Evolutionary conservation across 192 early-diverging fungal genomes (phyloP), one percentile per base, ranked within the genome.

Genomic region (Umbelopsis ramanniana): DNA sequence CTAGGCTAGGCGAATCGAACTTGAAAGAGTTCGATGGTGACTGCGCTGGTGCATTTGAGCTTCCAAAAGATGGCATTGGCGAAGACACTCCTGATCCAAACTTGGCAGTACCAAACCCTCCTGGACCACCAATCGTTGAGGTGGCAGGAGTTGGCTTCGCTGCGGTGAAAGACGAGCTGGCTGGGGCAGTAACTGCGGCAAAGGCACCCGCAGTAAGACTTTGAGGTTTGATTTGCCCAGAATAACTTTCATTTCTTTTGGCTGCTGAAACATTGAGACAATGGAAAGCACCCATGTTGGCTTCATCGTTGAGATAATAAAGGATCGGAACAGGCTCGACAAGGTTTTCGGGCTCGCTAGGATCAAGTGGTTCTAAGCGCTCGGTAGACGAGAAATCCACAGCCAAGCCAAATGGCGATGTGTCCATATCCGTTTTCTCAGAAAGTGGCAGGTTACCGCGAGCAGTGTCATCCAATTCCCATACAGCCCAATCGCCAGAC

Each of bases 371-470:
- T 15, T 84, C 81, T 22, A 94, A 57, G 6, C 70, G 70, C 10
- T 84, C 84, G n/a, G 77, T 82, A 33, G 83, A 79, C 23, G 92
- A 88, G 66, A 90, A 88, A 81, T 97, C 95, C 47, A 95, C 29
- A 12, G 87, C 93, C 52, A 91, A 68, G 4, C 95, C 95, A 0
- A 95, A 54, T 6, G 91, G 86, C 38, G 77, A 81, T 6, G 90
- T 89, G 67, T 95, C 93, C 1, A 79, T 50, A n/a, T 88, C 85
- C 10, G 78, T 66, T 38, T 72, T 54, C 38, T 86, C 74, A 15
- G 87, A 80, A 19, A 93, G 52, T 15, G 94, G 93, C 66, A 94
- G 77, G 19, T 74, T 78, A 6, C 87, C 81, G 47, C 83, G 74
- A 9, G 50, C 48, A 12, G 79, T 76, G 26, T 92, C 93, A 12